Evolutionary conservation across 495 filamentous ascomycete genomes (phyloP), one percentile per base, ranked within the genome.

Genomic region (Tuber microsphaerosporum): DNA sequence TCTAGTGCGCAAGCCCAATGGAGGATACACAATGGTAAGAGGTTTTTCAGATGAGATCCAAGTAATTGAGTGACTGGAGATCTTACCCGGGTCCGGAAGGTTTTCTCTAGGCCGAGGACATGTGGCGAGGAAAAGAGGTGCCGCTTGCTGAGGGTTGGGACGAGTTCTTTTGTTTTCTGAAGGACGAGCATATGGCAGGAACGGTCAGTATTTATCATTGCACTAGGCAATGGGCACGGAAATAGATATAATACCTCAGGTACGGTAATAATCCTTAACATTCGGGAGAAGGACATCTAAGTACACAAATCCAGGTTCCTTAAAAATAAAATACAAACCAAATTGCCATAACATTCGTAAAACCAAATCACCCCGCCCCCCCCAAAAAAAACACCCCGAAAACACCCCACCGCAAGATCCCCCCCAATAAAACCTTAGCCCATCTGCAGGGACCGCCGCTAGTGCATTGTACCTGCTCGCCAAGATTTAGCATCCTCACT

Each of bases 61-160:
- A 65, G 56, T 65, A 65, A 65, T 65, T 65, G 56, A 65, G 56
- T 34, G 56, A 65, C 56, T 65, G 26, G 26, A 31, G 56, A 65
- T 65, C 56, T 65, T 65, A 65, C 56, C 56, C 56, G 56, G 56
- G 26, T 34, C 26, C 56, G 26, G 56, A 19, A 34, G 56, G 26
- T 34, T 34, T 34, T 65, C 56, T 6, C 56, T 26, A 14, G 26
- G 56, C 56, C 14, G 26, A 26, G 45, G 14, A 65, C 56, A 65
- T 34, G 14, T 34, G n/a, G 22, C 8, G 10, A 26, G 20, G 46
- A 51, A 51, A 51, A n/a, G 20, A 10, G 17, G 6, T n/a, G 46
- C 46, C n/a, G 6, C 46, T 5, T 20, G 19, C 45, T 48, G 5
- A 48, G 45, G 45, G 45, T 48, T 48, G 45, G 45, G 22, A n/a